Conservation (phyloP, 345 rosid genomes). For the Sonneratia alba region DNA sequence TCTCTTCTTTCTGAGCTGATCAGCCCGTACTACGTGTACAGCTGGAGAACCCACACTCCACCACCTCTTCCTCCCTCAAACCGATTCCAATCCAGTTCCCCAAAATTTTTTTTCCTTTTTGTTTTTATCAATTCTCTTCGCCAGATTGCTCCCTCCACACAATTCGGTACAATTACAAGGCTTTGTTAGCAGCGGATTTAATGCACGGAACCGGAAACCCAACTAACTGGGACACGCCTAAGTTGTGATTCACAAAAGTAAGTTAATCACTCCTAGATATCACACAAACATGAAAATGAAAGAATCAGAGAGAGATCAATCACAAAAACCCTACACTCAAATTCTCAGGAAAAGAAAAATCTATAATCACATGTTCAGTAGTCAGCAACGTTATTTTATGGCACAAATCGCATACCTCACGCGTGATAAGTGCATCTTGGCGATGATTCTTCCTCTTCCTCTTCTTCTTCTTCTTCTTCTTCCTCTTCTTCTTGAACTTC, state of each 20-base stretch:
- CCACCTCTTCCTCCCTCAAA: constrained; percentile 8
- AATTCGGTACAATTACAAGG: constrained; percentile 21
- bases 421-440: background rate
- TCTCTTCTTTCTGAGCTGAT: constrained; percentile 6
- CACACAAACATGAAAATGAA: background rate
- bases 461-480: constrained; percentile 14
- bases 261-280: background rate
- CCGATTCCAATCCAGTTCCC: constrained; percentile 16
- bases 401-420: constrained; percentile 4
- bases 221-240: background rate
- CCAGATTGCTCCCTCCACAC: constrained; percentile 4
- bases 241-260: background rate
- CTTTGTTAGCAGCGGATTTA: constrained; percentile 23
- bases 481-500: background rate
- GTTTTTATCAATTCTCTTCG: constrained; percentile 6
- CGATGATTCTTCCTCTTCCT: constrained; percentile 14
- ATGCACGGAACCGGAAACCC: background rate
- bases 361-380: background rate
- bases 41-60: constrained; percentile 31
- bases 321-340: no score
- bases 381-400: constrained; percentile 1
- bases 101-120: constrained; percentile 9
- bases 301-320: no score
- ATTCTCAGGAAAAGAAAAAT: background rate
- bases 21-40: constrained; percentile 23